Evolutionary conservation across 2,329 filamentous ascomycete genomes (phyloP), one percentile per base, ranked within the genome.

Genomic region (Alternaria sp.): DNA sequence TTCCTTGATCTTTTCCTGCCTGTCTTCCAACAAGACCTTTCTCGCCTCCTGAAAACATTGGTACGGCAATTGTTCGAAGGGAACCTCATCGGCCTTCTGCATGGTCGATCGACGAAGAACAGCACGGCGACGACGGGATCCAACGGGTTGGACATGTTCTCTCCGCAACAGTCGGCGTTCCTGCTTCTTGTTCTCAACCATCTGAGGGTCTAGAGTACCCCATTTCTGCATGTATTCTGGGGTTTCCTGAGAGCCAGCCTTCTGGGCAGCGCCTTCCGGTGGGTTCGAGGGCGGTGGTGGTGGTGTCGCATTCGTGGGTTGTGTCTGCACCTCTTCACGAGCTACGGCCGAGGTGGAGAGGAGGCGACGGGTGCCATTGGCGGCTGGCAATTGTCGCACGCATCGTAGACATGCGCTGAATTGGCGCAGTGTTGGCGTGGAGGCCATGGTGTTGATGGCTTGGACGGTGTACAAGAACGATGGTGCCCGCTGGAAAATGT

Each of bases 31-130:
- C 57, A 99, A 83, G 49, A 98, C 81, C 77, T 93, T 92, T 64
- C 94, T 88, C 41, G 95, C 95, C 82, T 97, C 94, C 81, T 99
- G 95, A 83, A 98, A 99, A 80, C 92, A 95, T 85, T 98, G 94
- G 82, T 96, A 99, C 18, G 95, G 95, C 68, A 99, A 83, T 76
- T 94, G 91, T 82, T 97, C 93, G 76, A 99, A 97, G 26, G 94
- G 93, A 51, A 97, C 82, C 71, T 90, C 86, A 63, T 85, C 81
- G 38, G 82, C 86, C 70, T 82, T 87, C 72, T 85, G 88, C 12
- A 74, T 63, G 16, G 79, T 73, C 18, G 71, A 69, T 14, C 74
- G 68, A 44, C 66, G 69, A 47, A 78, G 73, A 42, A 76, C 78
- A 51, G 80, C 81, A 76, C 94, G 90, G 64, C 94, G 90, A 83